Conservation (phyloP, 2,329 filamentous ascomycete genomes). For the Colletotrichum sp. region DNA sequence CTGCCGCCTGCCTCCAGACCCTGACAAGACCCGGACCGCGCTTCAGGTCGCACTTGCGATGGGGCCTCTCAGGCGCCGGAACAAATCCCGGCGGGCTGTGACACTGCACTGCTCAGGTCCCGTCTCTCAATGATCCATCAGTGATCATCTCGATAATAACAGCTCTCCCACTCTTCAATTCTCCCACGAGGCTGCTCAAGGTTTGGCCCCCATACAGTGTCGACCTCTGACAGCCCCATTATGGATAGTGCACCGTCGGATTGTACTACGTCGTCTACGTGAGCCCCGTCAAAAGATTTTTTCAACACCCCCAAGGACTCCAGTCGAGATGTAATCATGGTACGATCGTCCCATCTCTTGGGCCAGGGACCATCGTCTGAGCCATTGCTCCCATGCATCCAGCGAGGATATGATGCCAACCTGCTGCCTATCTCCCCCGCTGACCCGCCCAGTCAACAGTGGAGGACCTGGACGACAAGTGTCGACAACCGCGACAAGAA, state of each 20-base stretch:
- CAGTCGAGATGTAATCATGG: slow-evolving; percentile 7
- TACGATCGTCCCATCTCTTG: slow-evolving; percentile 7
- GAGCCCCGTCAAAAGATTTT: background rate
- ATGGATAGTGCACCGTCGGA: background rate
- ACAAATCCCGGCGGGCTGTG: slow-evolving; percentile 1
- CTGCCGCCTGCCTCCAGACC: background rate
- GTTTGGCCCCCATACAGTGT: slow-evolving; percentile 1
- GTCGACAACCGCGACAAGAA: background rate
- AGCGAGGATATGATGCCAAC: background rate
- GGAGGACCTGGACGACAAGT: background rate
- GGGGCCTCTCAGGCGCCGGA: background rate
- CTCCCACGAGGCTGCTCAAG: background rate
- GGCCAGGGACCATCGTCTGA: background rate
- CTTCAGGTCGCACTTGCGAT: background rate
- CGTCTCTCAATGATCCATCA: background rate
- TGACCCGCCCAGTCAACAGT: background rate
- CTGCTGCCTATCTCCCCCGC: background rate
- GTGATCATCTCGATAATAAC: background rate
- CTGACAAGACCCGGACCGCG: background rate
- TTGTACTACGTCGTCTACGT: background rate
- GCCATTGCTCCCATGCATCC: background rate
- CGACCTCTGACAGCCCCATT: background rate
- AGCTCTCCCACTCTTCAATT: background rate
- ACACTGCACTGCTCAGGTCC: background rate
- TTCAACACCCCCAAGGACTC: background rate